Conservation (phyloP, 2,329 filamentous ascomycete genomes). For the Botryosphaeria dothidea region DNA sequence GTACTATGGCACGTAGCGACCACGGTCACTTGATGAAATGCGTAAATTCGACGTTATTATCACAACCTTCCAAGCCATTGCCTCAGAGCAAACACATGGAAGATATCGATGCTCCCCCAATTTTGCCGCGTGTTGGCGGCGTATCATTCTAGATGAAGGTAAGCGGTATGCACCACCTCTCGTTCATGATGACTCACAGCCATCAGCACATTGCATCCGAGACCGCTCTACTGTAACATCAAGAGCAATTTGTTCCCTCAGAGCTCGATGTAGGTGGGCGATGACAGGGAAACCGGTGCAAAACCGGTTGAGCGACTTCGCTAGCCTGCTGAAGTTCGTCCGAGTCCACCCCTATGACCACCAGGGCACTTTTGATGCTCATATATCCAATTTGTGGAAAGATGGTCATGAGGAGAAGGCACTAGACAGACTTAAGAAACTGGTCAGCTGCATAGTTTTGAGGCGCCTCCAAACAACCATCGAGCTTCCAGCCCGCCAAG, state of each 20-base stretch:
- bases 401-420: neutral
- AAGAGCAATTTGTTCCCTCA: constrained; percentile 41
- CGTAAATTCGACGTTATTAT: neutral
- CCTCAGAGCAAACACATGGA: neutral
- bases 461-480: constrained; percentile 43
- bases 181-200: neutral
- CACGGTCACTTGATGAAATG: neutral
- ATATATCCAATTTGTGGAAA: neutral
- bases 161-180: too few species aligned
- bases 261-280: constrained; percentile 44
- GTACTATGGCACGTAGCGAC: neutral
- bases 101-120: neutral
- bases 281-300: constrained; percentile 54
- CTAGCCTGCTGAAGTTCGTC: constrained; percentile 47
- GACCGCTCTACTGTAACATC: constrained; percentile 38
- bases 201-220: constrained; percentile 46
- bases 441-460: constrained; percentile 42
- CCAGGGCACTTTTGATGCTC: neutral
- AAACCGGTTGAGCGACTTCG: constrained; percentile 47
- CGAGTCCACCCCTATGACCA: constrained; percentile 41
- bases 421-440: constrained; percentile 13
- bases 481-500: constrained; percentile 39
- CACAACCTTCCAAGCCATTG: neutral
- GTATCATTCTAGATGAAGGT: neutral
- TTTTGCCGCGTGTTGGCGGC: neutral